Percentiles rank a stretch among this genome's conserved stretches.
phyloP scores from a whole-genome alignment of 2,329 filamentous ascomycete species.

The Beauveria sp. region DNA sequence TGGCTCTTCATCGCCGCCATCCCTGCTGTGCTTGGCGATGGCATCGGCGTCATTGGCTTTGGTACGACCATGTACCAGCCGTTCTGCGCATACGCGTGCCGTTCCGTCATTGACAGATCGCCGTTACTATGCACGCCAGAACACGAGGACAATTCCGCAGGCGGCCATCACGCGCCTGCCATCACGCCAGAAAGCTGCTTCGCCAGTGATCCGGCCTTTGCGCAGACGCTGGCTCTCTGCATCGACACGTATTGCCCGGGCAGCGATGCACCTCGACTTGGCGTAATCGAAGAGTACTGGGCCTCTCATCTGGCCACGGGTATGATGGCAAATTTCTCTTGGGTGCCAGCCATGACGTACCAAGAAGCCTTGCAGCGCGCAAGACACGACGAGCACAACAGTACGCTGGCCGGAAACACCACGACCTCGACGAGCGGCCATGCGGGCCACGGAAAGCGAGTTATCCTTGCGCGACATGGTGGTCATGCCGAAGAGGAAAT shows the following conservation, averaged over 20 bases:
- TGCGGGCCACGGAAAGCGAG: slow-evolving; percentile 1
- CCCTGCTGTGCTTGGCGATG: slow-evolving; percentile 13
- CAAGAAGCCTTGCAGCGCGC: slow-evolving; percentile 19
- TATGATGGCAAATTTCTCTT: slow-evolving; percentile 17
- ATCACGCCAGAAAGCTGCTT: slow-evolving; percentile 22
- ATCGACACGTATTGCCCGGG: slow-evolving; percentile 24
- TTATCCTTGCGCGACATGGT: slow-evolving; percentile 12
- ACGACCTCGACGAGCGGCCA: neutral
- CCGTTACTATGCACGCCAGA: slow-evolving; percentile 24
- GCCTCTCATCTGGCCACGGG: slow-evolving; percentile 21
- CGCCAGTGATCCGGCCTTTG: slow-evolving; percentile 21
- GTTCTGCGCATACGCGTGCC: slow-evolving; percentile 28
- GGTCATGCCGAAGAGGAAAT: slow-evolving; percentile 9
- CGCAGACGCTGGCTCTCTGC: slow-evolving; percentile 26
- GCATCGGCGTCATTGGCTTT: slow-evolving; percentile 25
- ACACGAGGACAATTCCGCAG: slow-evolving; percentile 16
- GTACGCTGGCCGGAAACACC: neutral
- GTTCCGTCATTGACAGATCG: slow-evolving; percentile 20
- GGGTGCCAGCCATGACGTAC: slow-evolving; percentile 21
- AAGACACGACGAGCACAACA: slow-evolving; percentile 15
- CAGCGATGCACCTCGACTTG: slow-evolving; percentile 15
- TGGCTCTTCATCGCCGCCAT: neutral
- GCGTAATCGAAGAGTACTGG: slow-evolving; percentile 22
- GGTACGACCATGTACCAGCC: slow-evolving; percentile 29
- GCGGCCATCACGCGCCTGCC: slow-evolving; percentile 17